Evolutionary conservation across 129 eudicot genomes (phyloP), one percentile per base, ranked within the genome.

Genomic region (Erigeron canadensis): DNA sequence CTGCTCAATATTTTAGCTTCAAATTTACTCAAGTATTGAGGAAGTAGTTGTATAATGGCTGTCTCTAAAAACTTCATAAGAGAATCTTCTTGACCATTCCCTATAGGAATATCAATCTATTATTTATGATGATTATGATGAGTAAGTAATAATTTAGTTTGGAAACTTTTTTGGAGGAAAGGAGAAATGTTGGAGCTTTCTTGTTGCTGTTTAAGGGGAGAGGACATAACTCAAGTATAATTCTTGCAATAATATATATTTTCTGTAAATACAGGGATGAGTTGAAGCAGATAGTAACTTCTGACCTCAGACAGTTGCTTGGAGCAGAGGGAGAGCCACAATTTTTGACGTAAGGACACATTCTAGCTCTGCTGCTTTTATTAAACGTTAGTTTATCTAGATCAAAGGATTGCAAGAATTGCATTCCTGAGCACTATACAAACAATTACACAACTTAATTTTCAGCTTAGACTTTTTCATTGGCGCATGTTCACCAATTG

Each of bases 261-360:
- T 5, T 50, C 17, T 78, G 65, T 53, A 55, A 64, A 56, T n/a
- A 51, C 37, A 95, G 99, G 87, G 96, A 86, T 55, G 94, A 90
- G 83, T 68, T 95, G 84, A 88, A 95, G 83, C 80, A 88, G 68
- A 81, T 95, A 56, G 99, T 90, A 73, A 84, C 85, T 74, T 86
- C 90, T 81, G 99, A 95, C 71, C 96, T 90, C 50, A 81, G 86
- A 71, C 89, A 84, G 86, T 72, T 90, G 80, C 81, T 95, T 74
- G 97, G 97, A 63, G 86, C 94, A 61, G 93, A 88, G 74, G 99
- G 94, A 75, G 97, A 90, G 76, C 99, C 99, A 37, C 63, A 81
- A 3, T 84, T 61, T 70, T 65, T 94, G 59, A 82, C 85, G 97
- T 94, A 90, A 71, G 86, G 56, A 57, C 74, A 56, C 55, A 67